Evolutionary conservation across 768 basidiomycete genomes (phyloP).

Genomic region (Asterophora lycoperdoides): DNA sequence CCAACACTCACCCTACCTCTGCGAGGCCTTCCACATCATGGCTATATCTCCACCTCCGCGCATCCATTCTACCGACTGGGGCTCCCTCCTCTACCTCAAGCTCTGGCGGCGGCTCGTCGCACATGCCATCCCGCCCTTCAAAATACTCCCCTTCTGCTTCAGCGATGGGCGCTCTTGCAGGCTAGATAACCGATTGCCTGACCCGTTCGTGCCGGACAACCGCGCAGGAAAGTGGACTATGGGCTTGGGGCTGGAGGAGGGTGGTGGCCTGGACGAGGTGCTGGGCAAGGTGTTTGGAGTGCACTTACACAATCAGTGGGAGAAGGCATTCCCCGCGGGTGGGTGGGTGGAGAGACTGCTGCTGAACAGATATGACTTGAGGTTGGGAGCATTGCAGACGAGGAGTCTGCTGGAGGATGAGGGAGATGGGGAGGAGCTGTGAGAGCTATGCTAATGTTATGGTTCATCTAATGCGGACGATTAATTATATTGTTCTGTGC

Average conservation of each 20-base stretch:
- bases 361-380: slow-evolving; percentile 55
- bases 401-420: slow-evolving; percentile 1
- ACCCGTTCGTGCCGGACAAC: slow-evolving; percentile 70
- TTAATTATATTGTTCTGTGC: slow-evolving; percentile 9
- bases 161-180: slow-evolving; percentile 87
- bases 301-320: slow-evolving; percentile 96
- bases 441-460: slow-evolving; percentile 2
- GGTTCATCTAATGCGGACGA: slow-evolving; percentile 11
- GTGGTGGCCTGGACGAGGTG: slow-evolving; percentile 57
- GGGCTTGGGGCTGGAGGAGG: slow-evolving; percentile 56
- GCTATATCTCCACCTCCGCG: slow-evolving; percentile 66
- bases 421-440: slow-evolving; percentile 1
- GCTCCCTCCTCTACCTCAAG: slow-evolving; percentile 84
- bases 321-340: slow-evolving; percentile 71
- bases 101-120: slow-evolving; percentile 83
- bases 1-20: slow-evolving; percentile 89
- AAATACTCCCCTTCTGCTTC: slow-evolving; percentile 93
- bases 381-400: slow-evolving; percentile 18
- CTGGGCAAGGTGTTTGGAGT: slow-evolving; percentile 78
- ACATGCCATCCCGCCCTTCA: slow-evolving; percentile 74
- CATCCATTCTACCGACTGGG: slow-evolving; percentile 88
- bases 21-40: slow-evolving; percentile 95
- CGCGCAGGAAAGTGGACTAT: slow-evolving; percentile 61
- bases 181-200: slow-evolving; percentile 89
- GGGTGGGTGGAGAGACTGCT: slow-evolving; percentile 89